Evolutionary conservation across 176 grass and related monocot genomes (phyloP).

Genomic region (Poa pratensis): DNA sequence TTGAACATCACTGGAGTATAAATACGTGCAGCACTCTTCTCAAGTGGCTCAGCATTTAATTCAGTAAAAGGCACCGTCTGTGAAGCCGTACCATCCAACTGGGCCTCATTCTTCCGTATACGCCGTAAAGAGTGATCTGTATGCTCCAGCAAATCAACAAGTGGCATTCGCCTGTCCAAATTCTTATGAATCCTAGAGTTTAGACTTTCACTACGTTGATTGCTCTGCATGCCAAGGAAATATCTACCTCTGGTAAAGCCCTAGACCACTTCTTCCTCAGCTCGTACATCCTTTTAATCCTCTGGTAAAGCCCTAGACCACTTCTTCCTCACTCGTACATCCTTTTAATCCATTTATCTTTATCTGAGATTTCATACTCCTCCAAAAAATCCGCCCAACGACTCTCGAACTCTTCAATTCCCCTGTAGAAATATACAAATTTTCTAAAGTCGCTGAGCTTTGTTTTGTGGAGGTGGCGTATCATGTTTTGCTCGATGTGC

Average conservation of each 20-base stretch:
- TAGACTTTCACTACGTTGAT: slow-evolving; percentile 26
- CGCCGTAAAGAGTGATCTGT: slow-evolving; percentile 14
- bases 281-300: too few relatives aligned
- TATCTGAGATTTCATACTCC: background rate
- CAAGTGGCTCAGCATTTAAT: slow-evolving; percentile 3
- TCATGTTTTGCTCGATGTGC: background rate
- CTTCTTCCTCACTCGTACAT: slow-evolving; percentile 42
- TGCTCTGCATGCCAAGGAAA: slow-evolving; percentile 40
- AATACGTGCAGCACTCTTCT: slow-evolving; percentile 20
- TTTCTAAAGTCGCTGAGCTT: background rate
- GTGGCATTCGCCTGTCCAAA: slow-evolving; percentile 20
- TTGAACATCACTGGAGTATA: slow-evolving; percentile 35
- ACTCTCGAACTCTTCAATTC: background rate
- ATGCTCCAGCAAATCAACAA: slow-evolving; percentile 36
- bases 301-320: too few relatives aligned
- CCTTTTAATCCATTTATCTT: slow-evolving; percentile 9
- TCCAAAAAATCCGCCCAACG: background rate
- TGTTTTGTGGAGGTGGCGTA: background rate
- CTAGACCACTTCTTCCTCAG: slow-evolving; percentile 26
- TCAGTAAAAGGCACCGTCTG: background rate
- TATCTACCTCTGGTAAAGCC: slow-evolving; percentile 26
- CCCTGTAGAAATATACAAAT: background rate
- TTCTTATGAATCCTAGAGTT: slow-evolving; percentile 21
- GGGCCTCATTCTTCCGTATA: slow-evolving; percentile 21
- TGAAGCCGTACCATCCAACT: slow-evolving; percentile 19